A percentile compares a stretch with the other conserved stretches of the same genome.
phyloP scores from a whole-genome alignment of 495 filamentous ascomycete species.

The Penicillium silybi region DNA sequence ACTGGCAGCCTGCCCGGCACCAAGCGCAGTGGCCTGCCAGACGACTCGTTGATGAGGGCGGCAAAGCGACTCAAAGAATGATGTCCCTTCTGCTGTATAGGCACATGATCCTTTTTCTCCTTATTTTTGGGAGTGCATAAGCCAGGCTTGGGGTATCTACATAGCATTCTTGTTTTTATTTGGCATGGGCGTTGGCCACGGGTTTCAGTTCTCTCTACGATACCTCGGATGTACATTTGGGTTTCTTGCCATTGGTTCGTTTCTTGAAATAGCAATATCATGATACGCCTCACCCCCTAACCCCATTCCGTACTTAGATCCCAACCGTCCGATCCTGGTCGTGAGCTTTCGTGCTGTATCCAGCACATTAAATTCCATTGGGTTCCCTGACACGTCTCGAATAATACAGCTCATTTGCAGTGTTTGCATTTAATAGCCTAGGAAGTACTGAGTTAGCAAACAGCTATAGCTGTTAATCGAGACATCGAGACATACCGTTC shows the following conservation, averaged over 20 bases:
- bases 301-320: background rate
- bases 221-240: constrained; percentile 4
- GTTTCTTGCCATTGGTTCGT: background rate
- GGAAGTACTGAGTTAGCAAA: background rate
- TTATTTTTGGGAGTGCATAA: background rate
- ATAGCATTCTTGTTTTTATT: constrained; percentile 1
- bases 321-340: background rate
- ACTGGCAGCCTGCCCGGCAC: constrained; percentile 86
- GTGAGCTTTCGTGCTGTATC: too few relatives aligned
- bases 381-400: background rate
- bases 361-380: background rate
- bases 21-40: constrained; percentile 82
- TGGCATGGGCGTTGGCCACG: constrained; percentile 5
- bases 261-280: background rate
- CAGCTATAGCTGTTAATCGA: background rate
- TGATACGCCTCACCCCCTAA: constrained; percentile 1
- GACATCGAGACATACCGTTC: constrained; percentile 27
- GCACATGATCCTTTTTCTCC: background rate
- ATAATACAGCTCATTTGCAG: background rate
- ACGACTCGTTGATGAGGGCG: constrained; percentile 64
- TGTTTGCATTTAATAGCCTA: constrained; percentile 4
- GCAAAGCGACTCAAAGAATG: constrained; percentile 44
- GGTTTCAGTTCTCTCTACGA: background rate
- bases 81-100: constrained; percentile 5
- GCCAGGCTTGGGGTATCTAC: background rate